Percentiles rank a stretch among this genome's conserved stretches.
phyloP scores from a whole-genome alignment of 768 basidiomycete species.

The Phlebiopsis gigantea region DNA sequence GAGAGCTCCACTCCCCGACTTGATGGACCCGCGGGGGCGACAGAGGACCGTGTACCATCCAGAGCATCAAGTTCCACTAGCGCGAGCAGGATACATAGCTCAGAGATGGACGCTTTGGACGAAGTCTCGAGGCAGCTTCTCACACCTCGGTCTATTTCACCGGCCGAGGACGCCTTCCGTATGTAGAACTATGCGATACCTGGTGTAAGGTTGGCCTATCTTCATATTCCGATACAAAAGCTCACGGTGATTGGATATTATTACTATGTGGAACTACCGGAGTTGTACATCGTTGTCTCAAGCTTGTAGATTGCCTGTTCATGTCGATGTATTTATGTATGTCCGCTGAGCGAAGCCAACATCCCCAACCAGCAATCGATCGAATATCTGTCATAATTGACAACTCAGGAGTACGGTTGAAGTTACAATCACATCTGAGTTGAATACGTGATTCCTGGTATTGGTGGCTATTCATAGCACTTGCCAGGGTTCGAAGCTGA shows the following conservation, averaged over 20 bases:
- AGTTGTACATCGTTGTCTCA: neutral
- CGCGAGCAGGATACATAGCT: neutral
- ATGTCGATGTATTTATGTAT: neutral
- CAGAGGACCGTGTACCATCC: neutral
- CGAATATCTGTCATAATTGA: too few relatives aligned
- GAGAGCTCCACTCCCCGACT: neutral
- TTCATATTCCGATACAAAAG: neutral
- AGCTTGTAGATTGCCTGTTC: neutral
- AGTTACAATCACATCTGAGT: too few relatives aligned
- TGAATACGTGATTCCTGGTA: too few relatives aligned
- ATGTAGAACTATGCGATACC: neutral
- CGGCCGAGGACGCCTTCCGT: neutral
- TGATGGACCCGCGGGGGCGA: neutral
- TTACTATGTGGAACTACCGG: neutral
- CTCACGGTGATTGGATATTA: neutral
- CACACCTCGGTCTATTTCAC: constrained; percentile 12
- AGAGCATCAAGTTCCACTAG: neutral
- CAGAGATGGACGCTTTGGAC: neutral
- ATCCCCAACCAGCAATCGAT: too few relatives aligned
- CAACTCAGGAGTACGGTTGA: too few relatives aligned
- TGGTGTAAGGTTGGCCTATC: neutral
- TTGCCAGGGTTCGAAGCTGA: too few relatives aligned
- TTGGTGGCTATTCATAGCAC: neutral
- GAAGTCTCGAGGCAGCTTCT: constrained; percentile 8
- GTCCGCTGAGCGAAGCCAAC: too few relatives aligned